Evolutionary conservation across 108 stramenopile species (phyloP).

Genomic region (Nannochloropsis gaditana): DNA sequence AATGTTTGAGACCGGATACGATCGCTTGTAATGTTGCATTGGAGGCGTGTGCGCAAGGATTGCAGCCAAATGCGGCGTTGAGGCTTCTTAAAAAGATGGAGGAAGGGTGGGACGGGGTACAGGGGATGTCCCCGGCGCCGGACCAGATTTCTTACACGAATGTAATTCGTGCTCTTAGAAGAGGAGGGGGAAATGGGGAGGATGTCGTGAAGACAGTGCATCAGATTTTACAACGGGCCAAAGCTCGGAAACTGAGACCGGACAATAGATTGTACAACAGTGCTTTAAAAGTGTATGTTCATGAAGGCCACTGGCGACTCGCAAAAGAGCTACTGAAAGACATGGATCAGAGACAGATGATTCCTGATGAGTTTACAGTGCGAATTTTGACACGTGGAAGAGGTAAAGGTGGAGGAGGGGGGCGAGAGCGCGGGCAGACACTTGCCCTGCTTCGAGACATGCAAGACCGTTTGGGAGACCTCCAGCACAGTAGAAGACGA

Average conservation of each 20-base stretch:
- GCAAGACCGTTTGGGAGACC: neutral
- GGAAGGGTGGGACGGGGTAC: neutral
- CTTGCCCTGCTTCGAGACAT: neutral
- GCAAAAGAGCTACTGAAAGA: neutral
- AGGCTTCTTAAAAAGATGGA: neutral
- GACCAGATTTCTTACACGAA: neutral
- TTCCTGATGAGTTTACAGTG: neutral
- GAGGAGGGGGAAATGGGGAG: neutral
- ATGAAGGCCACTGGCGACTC: neutral
- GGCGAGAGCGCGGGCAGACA: conserved; percentile 16
- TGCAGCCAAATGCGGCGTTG: neutral
- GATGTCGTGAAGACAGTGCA: neutral
- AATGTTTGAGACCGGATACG: neutral
- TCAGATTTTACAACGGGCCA: neutral
- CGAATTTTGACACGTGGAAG: neutral
- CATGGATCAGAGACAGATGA: neutral
- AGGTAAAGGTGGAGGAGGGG: neutral
- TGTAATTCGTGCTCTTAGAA: neutral
- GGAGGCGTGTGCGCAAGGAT: neutral
- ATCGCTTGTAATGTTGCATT: neutral
- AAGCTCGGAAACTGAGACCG: neutral
- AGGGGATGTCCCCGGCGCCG: neutral
- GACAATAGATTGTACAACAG: neutral
- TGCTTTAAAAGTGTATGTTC: neutral
- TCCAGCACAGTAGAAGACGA: too few relatives aligned